Evolutionary conservation across 495 filamentous ascomycete species (phyloP).

Genomic region (Achaetomiella virescens): DNA sequence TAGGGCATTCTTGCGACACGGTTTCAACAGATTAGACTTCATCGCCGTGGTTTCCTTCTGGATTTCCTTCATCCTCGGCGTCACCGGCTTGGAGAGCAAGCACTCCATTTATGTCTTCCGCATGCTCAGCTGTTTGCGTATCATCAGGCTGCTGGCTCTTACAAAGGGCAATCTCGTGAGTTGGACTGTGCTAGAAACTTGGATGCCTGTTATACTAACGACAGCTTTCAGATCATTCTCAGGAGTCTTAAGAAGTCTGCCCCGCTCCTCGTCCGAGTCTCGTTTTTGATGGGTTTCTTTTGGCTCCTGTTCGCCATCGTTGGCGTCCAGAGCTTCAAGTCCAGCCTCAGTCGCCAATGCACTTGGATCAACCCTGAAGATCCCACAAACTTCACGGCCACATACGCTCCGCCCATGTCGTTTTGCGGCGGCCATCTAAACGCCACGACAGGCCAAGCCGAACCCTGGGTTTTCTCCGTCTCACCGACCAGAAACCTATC

Average conservation of each 20-base stretch:
- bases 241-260: conserved; percentile 93
- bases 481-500: conserved; percentile 16
- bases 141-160: conserved; percentile 78
- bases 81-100: conserved; percentile 58
- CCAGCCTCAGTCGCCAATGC: conserved; percentile 80
- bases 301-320: conserved; percentile 98
- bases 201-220: conserved; percentile 13
- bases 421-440: conserved; percentile 84
- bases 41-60: conserved; percentile 94
- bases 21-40: conserved; percentile 94
- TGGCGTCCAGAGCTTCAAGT: conserved; percentile 96
- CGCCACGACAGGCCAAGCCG: conserved; percentile 45
- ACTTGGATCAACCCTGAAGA: conserved; percentile 68
- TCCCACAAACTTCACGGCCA: conserved; percentile 35
- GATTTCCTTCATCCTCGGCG: conserved; percentile 71
- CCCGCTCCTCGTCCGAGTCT: conserved; percentile 88
- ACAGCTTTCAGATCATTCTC: conserved; percentile 64
- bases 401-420: conserved; percentile 54
- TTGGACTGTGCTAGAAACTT: background rate
- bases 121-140: conserved; percentile 92
- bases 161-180: conserved; percentile 84
- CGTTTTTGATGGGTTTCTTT: conserved; percentile 95
- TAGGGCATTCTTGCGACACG: conserved; percentile 87
- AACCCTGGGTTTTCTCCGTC: conserved; percentile 58
- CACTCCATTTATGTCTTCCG: conserved; percentile 82